Conservation (phyloP, 352 stramenopile species). For the Pythium myriotylum region DNA sequence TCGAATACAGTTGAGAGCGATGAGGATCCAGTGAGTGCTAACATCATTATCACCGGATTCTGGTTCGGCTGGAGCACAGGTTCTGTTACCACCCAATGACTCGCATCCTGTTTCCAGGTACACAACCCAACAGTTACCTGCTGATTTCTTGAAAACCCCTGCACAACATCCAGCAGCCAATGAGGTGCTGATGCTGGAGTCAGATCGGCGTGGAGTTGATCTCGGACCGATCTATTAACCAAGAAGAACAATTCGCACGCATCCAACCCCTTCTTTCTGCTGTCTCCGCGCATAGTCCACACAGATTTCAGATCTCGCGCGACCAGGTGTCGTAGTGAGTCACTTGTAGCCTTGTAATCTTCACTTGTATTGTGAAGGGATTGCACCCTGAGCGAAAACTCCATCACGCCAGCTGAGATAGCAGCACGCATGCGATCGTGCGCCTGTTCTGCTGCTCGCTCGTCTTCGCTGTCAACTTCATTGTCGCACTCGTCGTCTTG, state of each 20-base stretch:
- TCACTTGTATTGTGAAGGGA: not conserved
- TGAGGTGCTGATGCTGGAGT: not conserved
- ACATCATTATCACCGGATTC: not conserved
- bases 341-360: not conserved
- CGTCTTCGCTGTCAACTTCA: conserved; percentile 23
- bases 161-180: conserved; percentile 5
- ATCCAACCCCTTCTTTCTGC: conserved; percentile 10
- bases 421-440: not conserved
- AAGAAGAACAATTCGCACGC: conserved; percentile 14
- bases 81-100: conserved; percentile 1
- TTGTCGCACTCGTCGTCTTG: not conserved
- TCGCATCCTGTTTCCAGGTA: conserved; percentile 6
- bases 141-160: not conserved
- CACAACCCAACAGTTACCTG: not conserved
- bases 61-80: not conserved
- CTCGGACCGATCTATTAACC: not conserved
- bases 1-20: conserved; percentile 9
- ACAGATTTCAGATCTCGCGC: conserved; percentile 15
- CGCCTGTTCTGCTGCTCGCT: conserved; percentile 12
- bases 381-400: conserved; percentile 14
- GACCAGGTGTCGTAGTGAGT: conserved; percentile 1
- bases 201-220: not conserved
- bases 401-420: conserved; percentile 10
- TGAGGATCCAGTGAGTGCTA: conserved; percentile 8
- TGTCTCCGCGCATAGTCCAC: conserved; percentile 17